These are phyloP conservation scores for Diaporthe helianthi DNA, from an alignment of 2,329 filamentous ascomycete species.

Conservation along the genomic window DNA sequence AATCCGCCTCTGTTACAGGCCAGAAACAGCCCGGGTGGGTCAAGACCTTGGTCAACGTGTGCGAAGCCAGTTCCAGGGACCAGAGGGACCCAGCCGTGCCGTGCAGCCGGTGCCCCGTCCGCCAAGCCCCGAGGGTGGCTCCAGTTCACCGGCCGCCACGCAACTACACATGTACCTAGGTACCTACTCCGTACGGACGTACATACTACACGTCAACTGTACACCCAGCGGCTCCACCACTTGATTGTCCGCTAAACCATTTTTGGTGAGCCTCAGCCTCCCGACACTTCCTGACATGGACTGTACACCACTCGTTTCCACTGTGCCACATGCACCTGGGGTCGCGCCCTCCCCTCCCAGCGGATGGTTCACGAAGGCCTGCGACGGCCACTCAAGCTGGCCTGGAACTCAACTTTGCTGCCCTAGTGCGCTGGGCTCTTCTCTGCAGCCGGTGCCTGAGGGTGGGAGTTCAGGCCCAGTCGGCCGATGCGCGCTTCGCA, in stretches of 20 bases:
- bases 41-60: constrained; percentile 29
- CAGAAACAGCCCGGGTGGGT: constrained; percentile 29
- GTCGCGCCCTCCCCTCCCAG: constrained; percentile 29
- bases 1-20: constrained; percentile 2
- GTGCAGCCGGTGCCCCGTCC: constrained; percentile 16
- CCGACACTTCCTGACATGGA: background rate
- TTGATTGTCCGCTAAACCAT: constrained; percentile 21
- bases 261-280: constrained; percentile 31
- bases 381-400: constrained; percentile 18
- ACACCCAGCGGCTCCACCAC: constrained; percentile 28
- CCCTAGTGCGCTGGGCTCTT: constrained; percentile 9
- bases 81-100: constrained; percentile 11
- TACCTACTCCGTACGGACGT: too few relatives aligned
- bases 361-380: constrained; percentile 25
- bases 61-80: constrained; percentile 30
- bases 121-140: constrained; percentile 24
- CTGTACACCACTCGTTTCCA: constrained; percentile 33
- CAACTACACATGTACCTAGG: too few relatives aligned
- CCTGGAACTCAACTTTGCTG: constrained; percentile 18
- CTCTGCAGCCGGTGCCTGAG: constrained; percentile 23
- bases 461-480: constrained; percentile 30
- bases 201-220: too few relatives aligned
- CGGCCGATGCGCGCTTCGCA: constrained; percentile 16
- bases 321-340: constrained; percentile 26
- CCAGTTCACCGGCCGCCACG: constrained; percentile 16